Evolutionary conservation across 345 rosid genomes (phyloP).

Genomic region (Eucalyptus tenuipes): DNA sequence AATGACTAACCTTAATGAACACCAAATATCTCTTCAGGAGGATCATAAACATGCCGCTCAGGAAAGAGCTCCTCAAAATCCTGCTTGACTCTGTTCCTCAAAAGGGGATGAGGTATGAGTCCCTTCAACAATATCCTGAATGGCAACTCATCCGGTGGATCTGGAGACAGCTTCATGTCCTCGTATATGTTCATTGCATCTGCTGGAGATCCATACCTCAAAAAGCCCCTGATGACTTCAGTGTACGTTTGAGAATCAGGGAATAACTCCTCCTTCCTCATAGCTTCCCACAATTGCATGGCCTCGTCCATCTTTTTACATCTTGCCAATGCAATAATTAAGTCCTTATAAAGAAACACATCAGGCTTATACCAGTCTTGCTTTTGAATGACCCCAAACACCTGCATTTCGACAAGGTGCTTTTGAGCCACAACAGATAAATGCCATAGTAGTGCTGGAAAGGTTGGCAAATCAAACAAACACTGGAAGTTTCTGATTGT

Average conservation of each 20-base stretch:
- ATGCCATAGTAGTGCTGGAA: not conserved
- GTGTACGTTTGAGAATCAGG: constrained; percentile 87
- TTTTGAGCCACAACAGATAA: not conserved
- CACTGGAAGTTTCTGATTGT: not conserved
- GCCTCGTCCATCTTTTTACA: constrained; percentile 74
- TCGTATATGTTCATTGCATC: constrained; percentile 94
- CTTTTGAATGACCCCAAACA: constrained; percentile 60
- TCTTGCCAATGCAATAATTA: constrained; percentile 55
- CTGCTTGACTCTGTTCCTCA: constrained; percentile 84
- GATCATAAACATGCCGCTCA: constrained; percentile 78
- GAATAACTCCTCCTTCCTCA: constrained; percentile 68
- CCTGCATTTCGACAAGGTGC: constrained; percentile 20
- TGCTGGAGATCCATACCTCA: constrained; percentile 74
- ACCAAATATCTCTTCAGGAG: constrained; percentile 90
- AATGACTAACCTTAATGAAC: constrained; percentile 25
- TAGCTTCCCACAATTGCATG: constrained; percentile 56
- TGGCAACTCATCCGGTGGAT: constrained; percentile 85
- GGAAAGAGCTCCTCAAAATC: constrained; percentile 91
- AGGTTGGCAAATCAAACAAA: not conserved
- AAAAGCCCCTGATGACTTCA: constrained; percentile 74
- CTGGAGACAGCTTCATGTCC: constrained; percentile 88
- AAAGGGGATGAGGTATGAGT: constrained; percentile 77
- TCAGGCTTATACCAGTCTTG: constrained; percentile 86
- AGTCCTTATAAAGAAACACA: constrained; percentile 76
- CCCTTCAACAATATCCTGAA: constrained; percentile 87